Evolutionary conservation across 371 early-diverging fungal species (phyloP).

Genomic region (Syncephalastrum racemosum): DNA sequence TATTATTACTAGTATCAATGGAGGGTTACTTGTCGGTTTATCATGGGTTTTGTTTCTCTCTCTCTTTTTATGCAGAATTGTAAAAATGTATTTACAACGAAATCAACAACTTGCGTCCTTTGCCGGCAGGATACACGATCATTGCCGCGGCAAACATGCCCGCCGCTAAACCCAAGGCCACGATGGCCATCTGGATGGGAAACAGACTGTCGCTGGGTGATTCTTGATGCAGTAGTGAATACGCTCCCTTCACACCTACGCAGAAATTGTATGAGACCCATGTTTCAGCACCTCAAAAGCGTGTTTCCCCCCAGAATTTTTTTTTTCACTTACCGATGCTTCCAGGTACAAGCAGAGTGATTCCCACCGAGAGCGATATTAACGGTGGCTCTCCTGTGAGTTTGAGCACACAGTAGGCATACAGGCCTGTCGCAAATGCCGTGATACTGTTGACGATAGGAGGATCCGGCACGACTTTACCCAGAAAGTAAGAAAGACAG

Average conservation of each 20-base stretch:
- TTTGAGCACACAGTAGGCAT: constrained; percentile 40
- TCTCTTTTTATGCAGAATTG: background rate
- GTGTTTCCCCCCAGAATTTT: background rate
- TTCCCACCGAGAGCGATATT: constrained; percentile 38
- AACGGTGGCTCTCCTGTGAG: constrained; percentile 38
- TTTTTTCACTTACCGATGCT: constrained; percentile 34
- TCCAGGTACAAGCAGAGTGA: constrained; percentile 46
- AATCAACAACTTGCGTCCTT: constrained; percentile 37
- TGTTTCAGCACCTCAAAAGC: background rate
- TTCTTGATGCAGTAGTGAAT: constrained; percentile 35
- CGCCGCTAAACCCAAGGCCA: constrained; percentile 42
- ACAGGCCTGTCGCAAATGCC: constrained; percentile 41
- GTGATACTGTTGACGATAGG: constrained; percentile 40
- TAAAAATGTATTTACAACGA: constrained; percentile 22
- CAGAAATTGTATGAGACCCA: background rate
- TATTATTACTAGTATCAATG: no score
- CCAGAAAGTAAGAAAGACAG: constrained; percentile 34
- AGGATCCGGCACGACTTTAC: constrained; percentile 32
- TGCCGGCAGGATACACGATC: constrained; percentile 46
- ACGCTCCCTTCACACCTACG: constrained; percentile 45
- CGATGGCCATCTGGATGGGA: constrained; percentile 38
- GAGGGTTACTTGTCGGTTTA: no score
- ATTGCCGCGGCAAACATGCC: constrained; percentile 46
- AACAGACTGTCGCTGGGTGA: constrained; percentile 27
- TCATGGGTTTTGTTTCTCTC: no score